Base-by-base conservation (phyloP, 78 protist genomes). In the Anaeramoeba flamelloides region DNA sequence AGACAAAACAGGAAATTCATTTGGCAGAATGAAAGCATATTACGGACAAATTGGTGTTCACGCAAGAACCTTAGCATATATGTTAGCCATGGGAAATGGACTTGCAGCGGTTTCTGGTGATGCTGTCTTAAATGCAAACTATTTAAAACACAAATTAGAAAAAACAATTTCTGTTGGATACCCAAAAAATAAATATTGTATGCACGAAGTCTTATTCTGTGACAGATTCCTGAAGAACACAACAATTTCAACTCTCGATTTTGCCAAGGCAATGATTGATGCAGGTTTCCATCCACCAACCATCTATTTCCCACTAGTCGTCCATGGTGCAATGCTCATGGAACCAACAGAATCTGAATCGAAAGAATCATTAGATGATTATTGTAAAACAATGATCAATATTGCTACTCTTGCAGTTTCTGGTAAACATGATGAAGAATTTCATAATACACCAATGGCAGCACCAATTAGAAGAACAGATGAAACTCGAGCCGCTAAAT, bases 71-170 rank as follows among this genome's bases (percentile, higher is more conserved):
- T 2, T 82, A 1, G 80, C 79, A 17, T 82, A 38, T 33, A 30
- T 82, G 36, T n/a, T n/a, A n/a, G n/a, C n/a, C n/a, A n/a, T n/a
- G n/a, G n/a, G n/a, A n/a, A 40, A 1, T 40, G 85, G 85, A 41
- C 33, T 82, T 31, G 0, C n/a, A 2, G 1, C 2, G 4, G 41
- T 4, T 31, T 75, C 79, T 37, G 69, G 80, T 2, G 85, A 82
- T 4, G 85, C 85, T 38, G 80, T 82, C 2, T 75, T 82, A 26
- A 82, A 82, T 74, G 85, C 85, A 33, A 75, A 76, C 65, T 82
- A 82, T 39, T 1, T 82, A 12, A 31, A 41, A 40, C 3, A 0
- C 2, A 2, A 31, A 33, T 36, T 82, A 17, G 41, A 17, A 1
- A 40, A 82, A 4, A 41, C 3, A 3, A 34, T 82, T 2, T 32